These are phyloP conservation scores for Marasmius fiardii DNA, from an alignment of 1,284 basidiomycete genomes.

Conservation along the genomic window DNA sequence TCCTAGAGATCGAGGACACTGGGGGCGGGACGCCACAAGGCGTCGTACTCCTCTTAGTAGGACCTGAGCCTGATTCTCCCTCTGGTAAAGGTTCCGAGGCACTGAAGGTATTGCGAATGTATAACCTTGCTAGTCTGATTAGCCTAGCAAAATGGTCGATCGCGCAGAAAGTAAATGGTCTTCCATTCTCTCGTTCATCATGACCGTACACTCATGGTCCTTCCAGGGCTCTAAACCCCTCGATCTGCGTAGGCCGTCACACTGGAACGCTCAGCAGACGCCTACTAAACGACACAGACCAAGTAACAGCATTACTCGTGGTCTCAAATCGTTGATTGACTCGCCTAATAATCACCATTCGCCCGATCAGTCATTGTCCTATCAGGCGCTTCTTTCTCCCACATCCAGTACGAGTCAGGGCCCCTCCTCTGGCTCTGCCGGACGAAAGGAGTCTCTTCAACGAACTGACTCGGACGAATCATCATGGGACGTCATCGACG, in stretches of 20 bases:
- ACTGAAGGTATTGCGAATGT: slow-evolving; percentile 66
- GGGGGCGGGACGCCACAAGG: slow-evolving; percentile 64
- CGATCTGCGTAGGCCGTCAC: slow-evolving; percentile 49
- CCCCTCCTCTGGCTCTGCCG: neutral
- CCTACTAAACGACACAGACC: slow-evolving; percentile 52
- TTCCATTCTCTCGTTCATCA: slow-evolving; percentile 10
- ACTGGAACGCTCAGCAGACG: slow-evolving; percentile 49
- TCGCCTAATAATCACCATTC: slow-evolving; percentile 23
- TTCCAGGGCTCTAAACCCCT: slow-evolving; percentile 55
- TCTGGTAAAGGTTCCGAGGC: slow-evolving; percentile 45
- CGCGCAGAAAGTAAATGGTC: slow-evolving; percentile 51
- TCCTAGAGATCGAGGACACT: slow-evolving; percentile 64
- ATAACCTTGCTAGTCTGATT: slow-evolving; percentile 69
- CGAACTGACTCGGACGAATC: slow-evolving; percentile 42
- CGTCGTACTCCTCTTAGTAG: slow-evolving; percentile 70
- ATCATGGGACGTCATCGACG: slow-evolving; percentile 73
- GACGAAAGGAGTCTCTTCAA: slow-evolving; percentile 21
- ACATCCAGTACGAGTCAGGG: slow-evolving; percentile 11
- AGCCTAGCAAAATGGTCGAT: slow-evolving; percentile 72
- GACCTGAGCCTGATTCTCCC: slow-evolving; percentile 49
- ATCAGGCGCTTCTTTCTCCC: slow-evolving; percentile 30
- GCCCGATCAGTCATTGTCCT: slow-evolving; percentile 27
- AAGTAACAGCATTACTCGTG: slow-evolving; percentile 56
- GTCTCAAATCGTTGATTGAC: slow-evolving; percentile 55
- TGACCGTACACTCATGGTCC: slow-evolving; percentile 7